Evolutionary conservation across 1,284 basidiomycete species (phyloP), one percentile per base, ranked within the genome.

Genomic region (Phylloboletellus chloephorus): DNA sequence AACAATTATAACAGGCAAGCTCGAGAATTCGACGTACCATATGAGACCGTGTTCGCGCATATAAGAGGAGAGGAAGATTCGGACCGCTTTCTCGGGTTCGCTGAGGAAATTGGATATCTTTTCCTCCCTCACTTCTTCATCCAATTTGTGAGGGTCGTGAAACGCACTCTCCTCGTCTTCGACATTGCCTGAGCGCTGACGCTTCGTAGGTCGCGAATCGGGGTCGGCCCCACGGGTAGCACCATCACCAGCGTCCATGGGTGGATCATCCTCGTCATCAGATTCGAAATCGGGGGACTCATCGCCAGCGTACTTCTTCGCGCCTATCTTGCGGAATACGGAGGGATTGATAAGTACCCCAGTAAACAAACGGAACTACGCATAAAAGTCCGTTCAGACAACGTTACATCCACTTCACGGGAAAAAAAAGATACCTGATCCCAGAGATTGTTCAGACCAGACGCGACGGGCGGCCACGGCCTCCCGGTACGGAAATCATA

Each of bases 61-160:
- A 48, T 76, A 75, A 4, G 76, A 78, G 0, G 80, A 82, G 38
- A 88, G 67, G 57, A 83, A 86, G 7, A 82, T 64, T 40, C 69
- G 71, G 21, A 77, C 58, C 13, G 63, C 56, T 2, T 52, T 52
- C 49, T 76, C 78, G 0, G 82, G 79, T 41, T 83, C 68, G 45
- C 68, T 58, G 32, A 85, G 60, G 60, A 87, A 87, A 2, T 56
- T 52, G 1, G 69, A 53, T 47, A 77, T 61, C 24, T 69, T 70
- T 21, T 72, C 68, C 29, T 73, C 69, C 35, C 72, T 69, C 12
- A 57, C 49, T 3, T 58, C 55, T 30, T 55, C 59, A 21, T 65
- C 53, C 50, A 73, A 52, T 24, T 69, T 56, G 12, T 52, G 58
- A 39, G 63, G 60, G 31, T 58, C 59, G 7, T 37, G 19, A 19